Percentiles rank a stretch among this genome's conserved stretches.
Conservation (phyloP, 75 land plant species). For the Selaginella tamariscina region DNA sequence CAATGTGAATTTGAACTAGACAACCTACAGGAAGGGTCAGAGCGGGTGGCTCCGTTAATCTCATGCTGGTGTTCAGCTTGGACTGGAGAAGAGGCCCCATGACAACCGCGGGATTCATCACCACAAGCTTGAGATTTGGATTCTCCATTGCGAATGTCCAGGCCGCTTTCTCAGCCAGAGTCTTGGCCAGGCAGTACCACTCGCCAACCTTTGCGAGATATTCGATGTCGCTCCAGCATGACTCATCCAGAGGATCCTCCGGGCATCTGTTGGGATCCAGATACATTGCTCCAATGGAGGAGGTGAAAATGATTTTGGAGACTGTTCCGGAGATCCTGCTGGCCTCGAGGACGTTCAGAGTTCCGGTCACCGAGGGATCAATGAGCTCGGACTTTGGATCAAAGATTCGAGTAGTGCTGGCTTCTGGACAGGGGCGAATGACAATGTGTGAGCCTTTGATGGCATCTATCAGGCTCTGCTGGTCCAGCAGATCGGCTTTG, state of each 20-base stretch:
- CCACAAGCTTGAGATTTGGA: conserved; percentile 54
- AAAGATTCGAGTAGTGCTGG: too few relatives aligned
- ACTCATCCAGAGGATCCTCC: conserved; percentile 49
- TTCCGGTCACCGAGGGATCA: conserved; percentile 71
- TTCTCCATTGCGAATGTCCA: conserved; percentile 61
- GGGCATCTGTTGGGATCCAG: conserved; percentile 52
- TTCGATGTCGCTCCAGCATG: conserved; percentile 74
- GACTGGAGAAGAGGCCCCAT: conserved; percentile 76
- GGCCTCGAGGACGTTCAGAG: conserved; percentile 54
- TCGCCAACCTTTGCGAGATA: conserved; percentile 68
- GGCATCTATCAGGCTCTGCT: conserved; percentile 47
- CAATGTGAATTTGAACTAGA: too few relatives aligned
- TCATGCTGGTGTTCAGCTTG: conserved; percentile 56
- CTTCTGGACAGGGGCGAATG: too few relatives aligned
- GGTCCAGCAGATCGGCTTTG: conserved; percentile 47
- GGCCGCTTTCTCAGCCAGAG: conserved; percentile 77
- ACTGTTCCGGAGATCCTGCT: conserved; percentile 45
- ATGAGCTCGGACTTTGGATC: conserved; percentile 77
- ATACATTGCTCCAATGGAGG: conserved; percentile 77
- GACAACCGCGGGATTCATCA: conserved; percentile 62
- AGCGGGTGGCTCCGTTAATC: too few relatives aligned
- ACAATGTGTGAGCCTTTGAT: conserved; percentile 62
- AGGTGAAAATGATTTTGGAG: conserved; percentile 66
- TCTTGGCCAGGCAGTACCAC: conserved; percentile 87
- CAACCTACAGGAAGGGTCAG: too few relatives aligned